Base-by-base conservation (phyloP, 1,284 basidiomycete genomes). In the Prillingera fragicola region DNA sequence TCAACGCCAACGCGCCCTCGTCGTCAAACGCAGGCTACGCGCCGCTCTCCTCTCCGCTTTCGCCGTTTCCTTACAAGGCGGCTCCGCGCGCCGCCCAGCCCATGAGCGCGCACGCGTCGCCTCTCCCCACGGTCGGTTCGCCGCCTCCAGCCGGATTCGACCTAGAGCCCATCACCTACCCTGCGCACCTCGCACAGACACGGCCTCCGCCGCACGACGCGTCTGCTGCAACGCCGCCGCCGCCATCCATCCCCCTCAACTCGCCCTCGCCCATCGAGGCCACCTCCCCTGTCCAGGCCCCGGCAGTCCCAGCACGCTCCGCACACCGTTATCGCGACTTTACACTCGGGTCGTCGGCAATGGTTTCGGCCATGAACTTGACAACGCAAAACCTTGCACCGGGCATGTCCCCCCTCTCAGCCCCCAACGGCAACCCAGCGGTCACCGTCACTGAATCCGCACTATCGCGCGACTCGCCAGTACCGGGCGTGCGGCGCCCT, bases 161-260 rank as follows among this genome's bases (percentile, higher is more conserved):
- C 38, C 49, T 61, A 15, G 59, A 60, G 29, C 55, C 58, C 2
- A 56, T 59, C 33, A 56, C 53, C 1, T 60, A 62, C 35, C 58
- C 58, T 10, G 39, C 54, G 1, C 56, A 56, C 43, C 45, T 62
- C n/a, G 59, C 56, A 13, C 60, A 56, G 36, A 55, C 46, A 22
- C 42, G 32, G 33, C 38, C 54, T 4, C 57, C 59, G 18, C 38
- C 19, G 22, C 29, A 38, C 28, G 31, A 50, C 39, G 23, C 24
- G 12, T 33, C 41, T 4, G 10, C 36, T 14, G 15, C 39, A 13
- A 22, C 31, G 14, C 19, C 22, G 9, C 32, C 18, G 14, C 25
- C 41, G 5, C 32, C 47, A 13, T 45, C 45, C 27, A 41, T 29
- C 32, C 33, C 41, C 9, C 24, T 26, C n/a, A 38, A 27, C 36